phyloP scores from a whole-genome alignment of 2,329 filamentous ascomycete genomes.

The Exophiala xenobiotica region DNA sequence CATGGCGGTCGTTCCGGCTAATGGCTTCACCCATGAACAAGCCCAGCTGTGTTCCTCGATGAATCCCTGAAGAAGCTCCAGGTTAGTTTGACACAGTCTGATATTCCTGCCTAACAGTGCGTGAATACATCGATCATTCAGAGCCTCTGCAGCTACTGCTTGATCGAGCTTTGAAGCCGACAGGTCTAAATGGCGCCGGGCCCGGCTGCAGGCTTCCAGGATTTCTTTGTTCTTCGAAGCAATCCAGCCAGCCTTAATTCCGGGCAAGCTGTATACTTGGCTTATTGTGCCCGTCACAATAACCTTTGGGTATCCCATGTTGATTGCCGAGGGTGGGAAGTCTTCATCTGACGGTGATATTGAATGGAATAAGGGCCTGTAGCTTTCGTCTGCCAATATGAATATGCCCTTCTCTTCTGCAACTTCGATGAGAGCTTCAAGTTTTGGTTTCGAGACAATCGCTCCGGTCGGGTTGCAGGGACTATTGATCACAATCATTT shows the following conservation, averaged over 20 bases:
- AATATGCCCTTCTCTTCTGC: constrained; percentile 63
- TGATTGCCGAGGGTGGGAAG: constrained; percentile 66
- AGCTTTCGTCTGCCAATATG: constrained; percentile 77
- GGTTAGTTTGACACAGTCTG: constrained; percentile 65
- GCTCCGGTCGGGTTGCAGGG: constrained; percentile 81
- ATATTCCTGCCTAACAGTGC: constrained; percentile 63
- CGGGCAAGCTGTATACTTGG: constrained; percentile 80
- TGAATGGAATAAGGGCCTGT: constrained; percentile 77
- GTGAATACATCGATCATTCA: constrained; percentile 65
- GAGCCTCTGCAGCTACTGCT: constrained; percentile 70
- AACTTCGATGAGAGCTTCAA: constrained; percentile 63
- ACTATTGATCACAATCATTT: constrained; percentile 68
- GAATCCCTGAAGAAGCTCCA: constrained; percentile 65
- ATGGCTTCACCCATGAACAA: constrained; percentile 70
- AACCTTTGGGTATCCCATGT: constrained; percentile 68
- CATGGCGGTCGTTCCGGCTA: constrained; percentile 77
- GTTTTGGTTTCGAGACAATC: constrained; percentile 60
- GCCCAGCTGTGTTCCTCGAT: constrained; percentile 62
- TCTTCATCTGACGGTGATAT: constrained; percentile 54
- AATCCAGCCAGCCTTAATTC: constrained; percentile 80
- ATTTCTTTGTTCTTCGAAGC: constrained; percentile 64
- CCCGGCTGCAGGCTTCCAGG: constrained; percentile 62
- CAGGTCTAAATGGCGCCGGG: constrained; percentile 82
- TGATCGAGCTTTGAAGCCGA: constrained; percentile 83
- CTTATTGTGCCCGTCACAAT: constrained; percentile 79